Base-by-base conservation (phyloP, 176 grass and related monocot genomes). In the Saccharum officinarum region DNA sequence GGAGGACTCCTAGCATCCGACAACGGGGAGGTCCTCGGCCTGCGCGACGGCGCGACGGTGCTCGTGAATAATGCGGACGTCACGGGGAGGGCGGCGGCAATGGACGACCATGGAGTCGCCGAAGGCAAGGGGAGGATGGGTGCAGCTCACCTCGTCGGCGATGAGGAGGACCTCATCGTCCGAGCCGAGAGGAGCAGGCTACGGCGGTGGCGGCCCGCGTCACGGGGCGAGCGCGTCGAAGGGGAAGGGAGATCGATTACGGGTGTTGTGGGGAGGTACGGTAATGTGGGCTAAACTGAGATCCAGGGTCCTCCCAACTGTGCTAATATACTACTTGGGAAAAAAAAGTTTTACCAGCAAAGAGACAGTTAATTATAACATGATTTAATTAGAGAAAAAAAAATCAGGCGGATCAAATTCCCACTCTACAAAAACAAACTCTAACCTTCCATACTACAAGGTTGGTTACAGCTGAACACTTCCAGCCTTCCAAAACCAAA, bases 71-170 rank as follows among this genome's bases (percentile, higher is more conserved):
- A 75, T 54, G 73, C 73, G 28, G 49, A 17, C 46, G 26, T 75
- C 26, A 75, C 46, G 20, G 46, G 1, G 17, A 54, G 16, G 47
- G 73, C 0, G 30, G 30, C 30, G 30, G 31, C 73, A 10, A 18
- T 1, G 73, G 46, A 54, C 2, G 30, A 75, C 28, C 73, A 36
- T 13, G 73, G 33, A 31, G 30, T 22, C 17, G 30, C 17, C 5
- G 30, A 8, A 36, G 25, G 14, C 44, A 6, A 36, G 2, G 30
- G 17, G 14, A 26, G 26, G 73, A 31, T 8, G 30, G 5, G 30
- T 5, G 18, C 26, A 20, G 73, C 73, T 76, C 73, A 76, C 73
- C 47, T 55, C 30, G 73, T 55, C 73, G 47, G 73, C 46, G 47
- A 54, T 34, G 73, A 75, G 45, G 71, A 49, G 13, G 28, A 17